Percentiles rank a stretch among this genome's conserved stretches.
phyloP scores from a whole-genome alignment of 768 basidiomycete genomes.

The Mycena haematopus region DNA sequence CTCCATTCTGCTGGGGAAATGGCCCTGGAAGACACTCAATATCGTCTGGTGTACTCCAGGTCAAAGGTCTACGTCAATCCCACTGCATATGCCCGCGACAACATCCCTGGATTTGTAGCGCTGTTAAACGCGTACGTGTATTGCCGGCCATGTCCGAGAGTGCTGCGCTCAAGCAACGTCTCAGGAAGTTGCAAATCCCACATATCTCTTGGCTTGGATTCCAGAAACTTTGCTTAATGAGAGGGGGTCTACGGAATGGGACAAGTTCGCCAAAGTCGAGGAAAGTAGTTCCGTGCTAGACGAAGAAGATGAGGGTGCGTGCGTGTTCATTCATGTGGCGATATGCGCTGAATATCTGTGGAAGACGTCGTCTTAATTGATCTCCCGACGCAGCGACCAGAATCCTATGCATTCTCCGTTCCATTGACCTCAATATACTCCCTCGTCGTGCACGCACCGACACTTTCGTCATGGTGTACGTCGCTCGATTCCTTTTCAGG shows the following conservation, averaged over 20 bases:
- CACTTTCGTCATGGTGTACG: slow-evolving; percentile 83
- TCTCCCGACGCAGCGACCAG: slow-evolving; percentile 80
- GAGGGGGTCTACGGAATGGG: slow-evolving; percentile 84
- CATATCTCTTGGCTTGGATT: slow-evolving; percentile 90
- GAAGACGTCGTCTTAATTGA: slow-evolving; percentile 83
- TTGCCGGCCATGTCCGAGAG: slow-evolving; percentile 14
- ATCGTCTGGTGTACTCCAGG: slow-evolving; percentile 85
- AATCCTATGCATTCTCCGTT: slow-evolving; percentile 96
- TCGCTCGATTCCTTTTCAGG: slow-evolving; percentile 31
- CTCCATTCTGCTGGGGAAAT: slow-evolving; percentile 30
- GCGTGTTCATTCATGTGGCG: slow-evolving; percentile 9
- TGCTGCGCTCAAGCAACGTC: slow-evolving; percentile 18
- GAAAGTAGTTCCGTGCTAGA: slow-evolving; percentile 60
- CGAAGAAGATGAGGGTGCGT: slow-evolving; percentile 78
- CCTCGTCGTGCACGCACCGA: slow-evolving; percentile 83
- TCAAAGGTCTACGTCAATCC: slow-evolving; percentile 97
- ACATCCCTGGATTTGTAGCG: slow-evolving; percentile 92
- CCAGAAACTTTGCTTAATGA: slow-evolving; percentile 86
- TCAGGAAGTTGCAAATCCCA: slow-evolving; percentile 78
- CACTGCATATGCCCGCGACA: slow-evolving; percentile 89
- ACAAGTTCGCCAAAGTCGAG: slow-evolving; percentile 89
- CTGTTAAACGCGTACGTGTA: slow-evolving; percentile 84
- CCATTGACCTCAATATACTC: slow-evolving; percentile 90
- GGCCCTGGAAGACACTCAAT: slow-evolving; percentile 61
- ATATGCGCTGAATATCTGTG: slow-evolving; percentile 10